Evolutionary conservation across 257 asterid genomes (phyloP).

Genomic region (Handroanthus guayacan): DNA sequence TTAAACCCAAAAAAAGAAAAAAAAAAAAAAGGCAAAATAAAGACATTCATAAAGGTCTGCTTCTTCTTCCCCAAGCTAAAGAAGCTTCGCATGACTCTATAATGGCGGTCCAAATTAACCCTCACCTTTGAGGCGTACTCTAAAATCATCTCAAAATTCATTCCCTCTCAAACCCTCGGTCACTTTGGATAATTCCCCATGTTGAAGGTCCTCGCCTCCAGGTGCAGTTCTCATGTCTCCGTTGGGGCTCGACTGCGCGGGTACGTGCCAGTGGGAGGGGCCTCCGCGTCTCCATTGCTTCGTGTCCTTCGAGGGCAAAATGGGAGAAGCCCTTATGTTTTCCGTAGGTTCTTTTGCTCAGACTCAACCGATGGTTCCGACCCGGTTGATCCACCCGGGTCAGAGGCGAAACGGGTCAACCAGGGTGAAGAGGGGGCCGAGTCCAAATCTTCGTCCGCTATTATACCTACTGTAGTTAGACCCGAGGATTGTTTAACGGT

Average conservation of each 20-base stretch:
- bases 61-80: slow-evolving; percentile 48
- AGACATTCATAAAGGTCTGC: slow-evolving; percentile 25
- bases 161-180: not conserved
- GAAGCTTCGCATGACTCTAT: slow-evolving; percentile 26
- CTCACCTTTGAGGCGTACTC: slow-evolving; percentile 23
- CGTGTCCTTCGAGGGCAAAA: slow-evolving; percentile 53
- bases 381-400: slow-evolving; percentile 45
- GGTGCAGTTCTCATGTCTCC: slow-evolving; percentile 58
- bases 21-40: not conserved
- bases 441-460: slow-evolving; percentile 70
- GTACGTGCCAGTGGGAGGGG: slow-evolving; percentile 44
- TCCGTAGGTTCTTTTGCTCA: slow-evolving; percentile 80
- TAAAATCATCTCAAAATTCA: not conserved
- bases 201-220: slow-evolving; percentile 78
- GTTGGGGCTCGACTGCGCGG: slow-evolving; percentile 57
- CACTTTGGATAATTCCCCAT: slow-evolving; percentile 40
- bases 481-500: slow-evolving; percentile 96
- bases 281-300: slow-evolving; percentile 58
- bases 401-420: slow-evolving; percentile 55
- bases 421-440: slow-evolving; percentile 61
- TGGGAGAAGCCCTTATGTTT: slow-evolving; percentile 44
- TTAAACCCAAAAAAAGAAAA: slow-evolving; percentile 32
- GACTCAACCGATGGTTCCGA: slow-evolving; percentile 71
- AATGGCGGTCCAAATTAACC: slow-evolving; percentile 49
- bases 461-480: slow-evolving; percentile 75